Base-by-base conservation (phyloP, 805 yeast species). In the Soucietia sequanensis region DNA sequence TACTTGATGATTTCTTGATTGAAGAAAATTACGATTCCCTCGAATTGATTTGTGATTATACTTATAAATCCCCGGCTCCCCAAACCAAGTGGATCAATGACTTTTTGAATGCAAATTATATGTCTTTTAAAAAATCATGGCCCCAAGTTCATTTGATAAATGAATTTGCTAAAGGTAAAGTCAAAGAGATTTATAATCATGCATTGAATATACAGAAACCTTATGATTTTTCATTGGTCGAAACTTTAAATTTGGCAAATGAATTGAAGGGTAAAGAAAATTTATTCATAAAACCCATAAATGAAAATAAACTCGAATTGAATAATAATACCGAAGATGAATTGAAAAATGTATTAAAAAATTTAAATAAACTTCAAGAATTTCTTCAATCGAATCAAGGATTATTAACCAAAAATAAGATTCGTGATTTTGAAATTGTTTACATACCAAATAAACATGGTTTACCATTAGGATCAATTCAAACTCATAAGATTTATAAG, bases 71-170 rank as follows among this genome's bases (percentile, higher is more conserved):
- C 7, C n/a, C n/a, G n/a, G n/a, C n/a, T n/a, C n/a, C n/a, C n/a
- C 23, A 21, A 11, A 11, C 8, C 10, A 11, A 25, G 8, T 56
- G 64, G 59, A 30, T 51, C 11, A 18, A 28, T 2, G 43, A 44
- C 6, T 57, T 65, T 39, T 29, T 35, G 4, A 38, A 43, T 8
- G 34, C 44, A 22, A 47, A 48, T 16, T 55, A 58, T 33, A 29
- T 43, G 16, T 35, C 49, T 5, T 40, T 65, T 25, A 51, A 54
- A 19, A 25, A 34, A 1, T 25, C 38, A 3, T 66, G 66, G 66
- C 72, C 72, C 5, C 60, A 50, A 31, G 56, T 52, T 4, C 70
- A 68, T 38, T 34, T 62, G 16, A 45, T 62, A 4, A 38, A 53
- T 11, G 66, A 59, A 28, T 46, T 52, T 30, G 41, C 34, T 7